Evolutionary conservation across 2,329 filamentous ascomycete genomes (phyloP).

Genomic region (Fusarium sp.): DNA sequence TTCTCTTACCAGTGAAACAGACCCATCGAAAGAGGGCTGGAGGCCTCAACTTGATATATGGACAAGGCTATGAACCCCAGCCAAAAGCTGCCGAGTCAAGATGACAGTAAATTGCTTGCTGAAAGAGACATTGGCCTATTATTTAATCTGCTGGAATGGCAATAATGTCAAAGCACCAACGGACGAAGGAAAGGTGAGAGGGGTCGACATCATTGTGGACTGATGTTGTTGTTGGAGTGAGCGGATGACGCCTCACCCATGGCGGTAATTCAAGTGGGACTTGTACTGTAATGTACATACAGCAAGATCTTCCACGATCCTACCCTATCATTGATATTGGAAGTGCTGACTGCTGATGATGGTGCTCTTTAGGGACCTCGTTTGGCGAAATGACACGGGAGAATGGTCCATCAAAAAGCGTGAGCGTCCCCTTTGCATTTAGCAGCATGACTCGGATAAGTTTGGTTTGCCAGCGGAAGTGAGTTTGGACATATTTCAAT

Average conservation of each 20-base stretch:
- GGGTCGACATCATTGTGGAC: constrained; percentile 46
- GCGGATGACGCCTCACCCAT: constrained; percentile 42
- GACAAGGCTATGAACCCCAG: background rate
- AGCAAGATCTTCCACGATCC: constrained; percentile 20
- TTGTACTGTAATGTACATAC: constrained; percentile 7
- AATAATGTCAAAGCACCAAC: background rate
- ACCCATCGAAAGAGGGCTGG: constrained; percentile 8
- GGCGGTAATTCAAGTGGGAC: constrained; percentile 37
- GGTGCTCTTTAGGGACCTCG: constrained; percentile 7
- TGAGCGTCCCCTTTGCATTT: background rate
- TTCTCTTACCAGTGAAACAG: constrained; percentile 16
- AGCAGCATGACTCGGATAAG: background rate
- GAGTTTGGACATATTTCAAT: constrained; percentile 8
- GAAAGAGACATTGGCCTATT: background rate
- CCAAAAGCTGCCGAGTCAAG: background rate
- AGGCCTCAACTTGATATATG: background rate
- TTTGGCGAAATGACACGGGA: background rate
- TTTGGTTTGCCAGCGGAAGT: background rate
- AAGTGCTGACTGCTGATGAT: background rate
- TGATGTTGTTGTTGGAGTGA: constrained; percentile 42
- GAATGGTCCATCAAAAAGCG: background rate
- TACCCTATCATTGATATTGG: constrained; percentile 13
- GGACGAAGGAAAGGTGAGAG: constrained; percentile 12
- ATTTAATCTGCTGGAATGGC: background rate
- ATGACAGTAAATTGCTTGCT: background rate